Percentiles rank a stretch among this genome's conserved stretches.
Conservation (phyloP, 352 stramenopile species). For the Globisporangium uncinulatum region DNA sequence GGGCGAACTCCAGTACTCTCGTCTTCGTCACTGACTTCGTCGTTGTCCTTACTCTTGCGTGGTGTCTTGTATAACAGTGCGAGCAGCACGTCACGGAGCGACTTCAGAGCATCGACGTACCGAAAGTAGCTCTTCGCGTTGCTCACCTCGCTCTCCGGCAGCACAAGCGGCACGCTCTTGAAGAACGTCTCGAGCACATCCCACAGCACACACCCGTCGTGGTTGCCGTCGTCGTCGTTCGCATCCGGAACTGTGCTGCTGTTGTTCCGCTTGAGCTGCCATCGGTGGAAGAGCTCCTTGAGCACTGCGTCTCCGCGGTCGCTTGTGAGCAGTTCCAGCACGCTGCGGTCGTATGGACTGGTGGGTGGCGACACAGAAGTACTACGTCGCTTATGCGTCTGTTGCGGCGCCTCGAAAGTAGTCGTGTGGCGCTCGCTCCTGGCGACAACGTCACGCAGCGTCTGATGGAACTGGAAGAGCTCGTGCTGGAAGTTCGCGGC, state of each 20-base stretch:
- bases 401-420: neutral
- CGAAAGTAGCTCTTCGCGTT: conserved; percentile 47
- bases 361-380: neutral
- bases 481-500: conserved; percentile 46
- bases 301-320: conserved; percentile 59
- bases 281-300: conserved; percentile 56
- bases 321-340: conserved; percentile 61
- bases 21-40: conserved; percentile 15
- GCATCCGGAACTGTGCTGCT: neutral
- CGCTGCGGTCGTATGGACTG: conserved; percentile 15
- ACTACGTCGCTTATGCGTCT: conserved; percentile 1
- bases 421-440: neutral
- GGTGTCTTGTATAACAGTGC: conserved; percentile 41
- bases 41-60: conserved; percentile 8
- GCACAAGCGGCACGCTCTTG: conserved; percentile 40
- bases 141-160: conserved; percentile 32
- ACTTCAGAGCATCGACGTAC: conserved; percentile 52
- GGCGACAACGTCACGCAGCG: conserved; percentile 38
- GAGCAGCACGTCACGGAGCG: conserved; percentile 44
- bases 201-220: conserved; percentile 27
- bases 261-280: conserved; percentile 16
- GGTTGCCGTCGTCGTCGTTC: conserved; percentile 12
- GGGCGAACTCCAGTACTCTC: conserved; percentile 9
- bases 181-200: conserved; percentile 70
- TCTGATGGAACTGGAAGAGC: conserved; percentile 66